Base-by-base conservation (phyloP, 1,284 basidiomycete genomes). In the Termitomyces sp. region DNA sequence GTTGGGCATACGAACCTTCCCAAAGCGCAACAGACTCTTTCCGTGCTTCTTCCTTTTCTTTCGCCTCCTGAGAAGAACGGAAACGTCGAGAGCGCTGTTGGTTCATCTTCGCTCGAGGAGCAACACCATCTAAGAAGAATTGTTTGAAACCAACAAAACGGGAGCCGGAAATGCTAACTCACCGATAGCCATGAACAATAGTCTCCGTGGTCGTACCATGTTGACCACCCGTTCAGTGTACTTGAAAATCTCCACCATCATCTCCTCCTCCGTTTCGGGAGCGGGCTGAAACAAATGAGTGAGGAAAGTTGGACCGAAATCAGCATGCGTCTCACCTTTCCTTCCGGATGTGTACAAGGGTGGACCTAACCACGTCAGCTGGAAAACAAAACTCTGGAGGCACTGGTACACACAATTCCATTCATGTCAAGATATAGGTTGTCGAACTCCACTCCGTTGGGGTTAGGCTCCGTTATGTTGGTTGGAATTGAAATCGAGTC, bases 101-200 rank as follows among this genome's bases (percentile, higher is more conserved):
- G 68, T 98, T 98, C 96, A 99, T 99, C 75, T 99, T 99, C 31
- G 96, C 96, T 62, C 96, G 86, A 19, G 96, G 96, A 9, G 96
- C 96, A 34, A 99, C 97, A 55, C 96, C 97, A 67, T 99, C 93
- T 93, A 57, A 49, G 21, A 43, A 11, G 35, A 53, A 35, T 24
- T 35, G 37, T 24, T 35, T 35, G n/a, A n/a, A n/a, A 33, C 5
- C 34, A 35, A 11, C 10, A 37, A 10, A 35, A 18, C 18, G 3
- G 5, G n/a, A 11, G 35, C 26, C 14, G 40, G 41, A 26, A 47
- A 40, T 34, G 24, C 51, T 19, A 19, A 38, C 62, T 46, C 53
- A 91, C 92, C 95, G 62, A 99, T 97, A 48, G 96, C 96, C 92
- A 99, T 97, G 77, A 98, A 93, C 44, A 99, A 78, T 14, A 99